These are phyloP conservation scores for Hirsutella rhossiliensis DNA, from an alignment of 2,329 filamentous ascomycete species.

Conservation along the genomic window DNA sequence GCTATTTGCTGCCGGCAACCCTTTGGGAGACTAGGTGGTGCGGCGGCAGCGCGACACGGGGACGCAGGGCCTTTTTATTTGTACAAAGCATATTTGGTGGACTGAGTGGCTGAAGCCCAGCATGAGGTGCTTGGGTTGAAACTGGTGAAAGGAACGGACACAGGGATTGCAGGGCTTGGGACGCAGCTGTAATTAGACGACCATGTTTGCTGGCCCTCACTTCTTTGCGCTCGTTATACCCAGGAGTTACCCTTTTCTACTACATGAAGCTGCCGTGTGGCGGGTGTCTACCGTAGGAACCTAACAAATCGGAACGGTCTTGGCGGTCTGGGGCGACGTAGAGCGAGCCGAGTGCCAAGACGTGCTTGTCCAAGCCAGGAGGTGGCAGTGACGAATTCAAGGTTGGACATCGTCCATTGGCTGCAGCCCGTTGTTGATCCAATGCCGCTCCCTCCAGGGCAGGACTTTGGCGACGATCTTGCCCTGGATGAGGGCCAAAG, in stretches of 20 bases:
- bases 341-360: too few species aligned
- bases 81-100: constrained; percentile 22
- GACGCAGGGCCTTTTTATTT: constrained; percentile 6
- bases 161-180: constrained; percentile 5
- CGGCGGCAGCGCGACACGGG: neutral
- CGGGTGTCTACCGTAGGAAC: too few species aligned
- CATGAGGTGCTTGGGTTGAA: constrained; percentile 10
- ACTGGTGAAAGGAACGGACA: constrained; percentile 2
- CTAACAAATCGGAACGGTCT: too few species aligned
- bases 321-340: too few species aligned
- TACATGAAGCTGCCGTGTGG: neutral
- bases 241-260: constrained; percentile 3
- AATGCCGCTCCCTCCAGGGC: constrained; percentile 37
- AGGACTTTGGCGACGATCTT: constrained; percentile 61
- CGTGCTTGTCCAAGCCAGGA: too few species aligned
- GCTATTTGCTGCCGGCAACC: neutral
- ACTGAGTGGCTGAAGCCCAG: constrained; percentile 10
- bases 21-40: too few species aligned
- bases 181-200: constrained; percentile 22
- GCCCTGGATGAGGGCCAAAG: constrained; percentile 70
- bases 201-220: constrained; percentile 9
- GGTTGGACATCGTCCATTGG: constrained; percentile 9
- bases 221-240: constrained; percentile 6
- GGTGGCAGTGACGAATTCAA: neutral
- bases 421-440: constrained; percentile 34